Conservation (phyloP, 2,329 filamentous ascomycete species). For the Beauveria scarabaeidicola region DNA sequence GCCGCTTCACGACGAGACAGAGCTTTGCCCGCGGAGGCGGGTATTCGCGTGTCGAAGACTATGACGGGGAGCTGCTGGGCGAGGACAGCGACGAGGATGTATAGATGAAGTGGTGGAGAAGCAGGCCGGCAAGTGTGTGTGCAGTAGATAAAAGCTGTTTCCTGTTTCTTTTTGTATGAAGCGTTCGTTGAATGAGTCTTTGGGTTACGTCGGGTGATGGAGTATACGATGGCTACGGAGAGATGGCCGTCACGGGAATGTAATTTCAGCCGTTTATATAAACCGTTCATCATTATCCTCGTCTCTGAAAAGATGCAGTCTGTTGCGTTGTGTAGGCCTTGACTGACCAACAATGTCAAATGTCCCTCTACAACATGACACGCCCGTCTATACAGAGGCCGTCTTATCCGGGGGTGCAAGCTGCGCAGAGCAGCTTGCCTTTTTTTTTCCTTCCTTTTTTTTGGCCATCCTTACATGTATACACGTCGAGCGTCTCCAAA, state of each 20-base stretch:
- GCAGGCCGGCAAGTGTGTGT: neutral
- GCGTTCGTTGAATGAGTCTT: neutral
- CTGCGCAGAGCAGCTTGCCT: too few relatives aligned
- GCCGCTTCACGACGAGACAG: slow-evolving; percentile 77
- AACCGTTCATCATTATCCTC: too few relatives aligned
- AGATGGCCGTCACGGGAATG: neutral
- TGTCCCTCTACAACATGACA: too few relatives aligned
- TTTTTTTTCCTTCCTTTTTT: too few relatives aligned
- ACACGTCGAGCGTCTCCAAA: too few relatives aligned
- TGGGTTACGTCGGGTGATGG: neutral
- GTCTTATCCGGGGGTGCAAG: too few relatives aligned
- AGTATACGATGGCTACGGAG: neutral
- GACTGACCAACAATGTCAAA: too few relatives aligned
- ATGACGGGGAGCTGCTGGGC: slow-evolving; percentile 88
- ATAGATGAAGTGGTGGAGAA: slow-evolving; percentile 12
- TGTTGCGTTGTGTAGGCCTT: too few relatives aligned
- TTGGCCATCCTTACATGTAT: too few relatives aligned
- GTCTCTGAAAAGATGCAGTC: too few relatives aligned
- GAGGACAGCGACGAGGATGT: slow-evolving; percentile 91
- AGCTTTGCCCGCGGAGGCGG: slow-evolving; percentile 87
- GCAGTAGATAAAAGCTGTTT: neutral
- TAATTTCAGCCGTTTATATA: too few relatives aligned
- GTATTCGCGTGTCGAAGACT: slow-evolving; percentile 81
- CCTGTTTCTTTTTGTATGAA: slow-evolving; percentile 5
- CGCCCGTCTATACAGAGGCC: too few relatives aligned